These are phyloP conservation scores for barrel medic (Medicago truncatula) DNA, from an alignment of 306 rosid species.

Conservation along the genomic window MtrunA17r5.0-ANR NC_053045.1:514001-514500, in stretches of 20 bases:
- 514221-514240: neutral
- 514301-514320: constrained; percentile 70
- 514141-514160: neutral
- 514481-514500: constrained; percentile 46
- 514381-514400: constrained; percentile 72
- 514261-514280: constrained; percentile 80
- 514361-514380: constrained; percentile 61
- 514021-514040: too few relatives aligned
- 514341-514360: constrained; percentile 79
- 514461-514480: constrained; percentile 26
- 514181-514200: neutral
- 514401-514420: constrained; percentile 63
- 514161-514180: neutral
- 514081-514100: too few relatives aligned
- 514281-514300: constrained; percentile 74
- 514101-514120: too few relatives aligned
- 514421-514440: constrained; percentile 45
- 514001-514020: too few relatives aligned
- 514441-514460: constrained; percentile 15
- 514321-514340: constrained; percentile 85
- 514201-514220: neutral
- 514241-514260: constrained; percentile 18
- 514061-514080: too few relatives aligned
- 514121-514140: too few relatives aligned
- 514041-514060: too few relatives aligned